These are phyloP conservation scores for Hanseniaspora taiwanica DNA, from an alignment of 805 yeast species.

Conservation along the genomic window DNA sequence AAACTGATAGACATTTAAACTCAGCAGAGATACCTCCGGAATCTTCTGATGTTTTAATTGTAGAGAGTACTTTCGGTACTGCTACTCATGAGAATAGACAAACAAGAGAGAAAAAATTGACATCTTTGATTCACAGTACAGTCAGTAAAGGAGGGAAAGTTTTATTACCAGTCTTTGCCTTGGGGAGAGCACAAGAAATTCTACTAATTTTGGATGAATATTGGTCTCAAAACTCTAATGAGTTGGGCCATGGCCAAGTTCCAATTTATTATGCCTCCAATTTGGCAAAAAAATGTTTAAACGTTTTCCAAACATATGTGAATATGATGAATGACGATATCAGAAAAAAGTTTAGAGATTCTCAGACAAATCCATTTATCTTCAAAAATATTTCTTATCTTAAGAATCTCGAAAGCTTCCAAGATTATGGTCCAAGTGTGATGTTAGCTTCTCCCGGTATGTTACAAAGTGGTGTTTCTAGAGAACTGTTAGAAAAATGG, in stretches of 20 bases:
- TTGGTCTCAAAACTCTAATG: conserved; percentile 75
- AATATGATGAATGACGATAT: conserved; percentile 95
- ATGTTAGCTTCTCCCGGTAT: conserved; percentile 97
- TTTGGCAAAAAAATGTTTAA: conserved; percentile 90
- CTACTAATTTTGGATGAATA: conserved; percentile 85
- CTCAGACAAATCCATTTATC: conserved; percentile 78
- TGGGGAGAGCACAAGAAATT: conserved; percentile 94
- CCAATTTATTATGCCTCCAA: conserved; percentile 86
- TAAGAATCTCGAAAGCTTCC: conserved; percentile 68
- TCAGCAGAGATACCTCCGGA: conserved; percentile 87
- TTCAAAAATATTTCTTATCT: conserved; percentile 76
- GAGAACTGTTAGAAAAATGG: conserved; percentile 90
- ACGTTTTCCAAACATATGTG: conserved; percentile 91
- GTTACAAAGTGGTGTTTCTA: conserved; percentile 91
- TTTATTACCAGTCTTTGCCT: conserved; percentile 84
- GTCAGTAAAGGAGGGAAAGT: conserved; percentile 83
- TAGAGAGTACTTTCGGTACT: conserved; percentile 95
- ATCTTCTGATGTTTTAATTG: conserved; percentile 78
- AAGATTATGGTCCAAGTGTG: conserved; percentile 91
- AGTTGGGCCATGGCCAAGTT: conserved; percentile 45
- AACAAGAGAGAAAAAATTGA: conserved; percentile 72
- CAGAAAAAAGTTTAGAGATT: conserved; percentile 58
- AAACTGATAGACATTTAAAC: conserved; percentile 87
- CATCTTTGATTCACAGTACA: conserved; percentile 73
- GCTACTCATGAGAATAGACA: conserved; percentile 88